Percentiles rank a stretch among this genome's conserved stretches.
These are phyloP conservation scores for Dryas integrifolia DNA, from an alignment of 331 rosid species.

Conservation along the genomic window DNA sequence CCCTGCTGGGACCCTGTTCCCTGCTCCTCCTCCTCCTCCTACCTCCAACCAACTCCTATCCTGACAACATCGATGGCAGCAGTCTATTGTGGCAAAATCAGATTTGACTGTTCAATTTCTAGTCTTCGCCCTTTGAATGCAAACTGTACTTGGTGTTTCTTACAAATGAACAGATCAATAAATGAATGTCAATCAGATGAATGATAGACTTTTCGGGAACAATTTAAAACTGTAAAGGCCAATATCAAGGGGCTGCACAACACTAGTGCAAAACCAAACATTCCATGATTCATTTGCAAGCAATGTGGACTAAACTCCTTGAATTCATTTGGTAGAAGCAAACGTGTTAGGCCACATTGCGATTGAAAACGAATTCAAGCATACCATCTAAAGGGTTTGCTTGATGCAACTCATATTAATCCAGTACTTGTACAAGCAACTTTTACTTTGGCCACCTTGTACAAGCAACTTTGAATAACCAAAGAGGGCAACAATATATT, in stretches of 20 bases:
- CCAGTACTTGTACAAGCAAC: too few species aligned
- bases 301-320: not conserved
- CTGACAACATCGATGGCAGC: not conserved
- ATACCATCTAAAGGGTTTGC: not conserved
- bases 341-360: not conserved
- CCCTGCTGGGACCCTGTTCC: not conserved
- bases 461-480: not conserved
- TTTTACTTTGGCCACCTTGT: not conserved
- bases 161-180: not conserved
- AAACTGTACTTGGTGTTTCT: not conserved
- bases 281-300: not conserved
- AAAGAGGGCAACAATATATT: conserved; percentile 9
- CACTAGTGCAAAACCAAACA: not conserved
- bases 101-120: not conserved
- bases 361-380: not conserved
- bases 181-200: not conserved
- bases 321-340: not conserved
- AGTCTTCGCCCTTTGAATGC: not conserved
- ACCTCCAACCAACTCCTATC: not conserved
- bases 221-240: not conserved
- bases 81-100: not conserved
- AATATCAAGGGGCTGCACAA: not conserved
- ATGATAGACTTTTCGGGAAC: not conserved
- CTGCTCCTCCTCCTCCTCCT: not conserved
- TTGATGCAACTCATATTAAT: not conserved